phyloP scores from a whole-genome alignment of 306 rosid genomes.

The Erythrophleum fordii region DNA sequence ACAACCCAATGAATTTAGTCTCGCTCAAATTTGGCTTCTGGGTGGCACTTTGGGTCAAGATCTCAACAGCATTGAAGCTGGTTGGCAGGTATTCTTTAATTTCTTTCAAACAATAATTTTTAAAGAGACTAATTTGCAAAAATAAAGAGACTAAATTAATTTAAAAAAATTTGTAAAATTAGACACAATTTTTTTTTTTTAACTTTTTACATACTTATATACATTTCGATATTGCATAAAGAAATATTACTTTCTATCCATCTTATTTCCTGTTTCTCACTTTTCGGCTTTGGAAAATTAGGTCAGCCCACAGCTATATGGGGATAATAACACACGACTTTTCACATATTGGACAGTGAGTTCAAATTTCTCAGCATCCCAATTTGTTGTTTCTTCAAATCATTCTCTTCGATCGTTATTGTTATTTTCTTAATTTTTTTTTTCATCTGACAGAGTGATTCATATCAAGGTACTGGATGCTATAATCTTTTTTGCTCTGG shows the following conservation, averaged over 20 bases:
- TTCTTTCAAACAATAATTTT: not conserved
- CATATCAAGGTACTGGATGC: constrained; percentile 68
- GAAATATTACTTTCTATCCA: constrained; percentile 10
- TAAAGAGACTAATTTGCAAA: too few relatives aligned
- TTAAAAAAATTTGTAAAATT: too few relatives aligned
- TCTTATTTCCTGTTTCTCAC: constrained; percentile 33
- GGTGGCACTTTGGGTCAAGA: constrained; percentile 57
- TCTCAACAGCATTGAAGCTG: constrained; percentile 66
- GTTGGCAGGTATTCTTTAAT: constrained; percentile 61
- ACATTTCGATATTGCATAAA: constrained; percentile 28
- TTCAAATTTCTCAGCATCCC: constrained; percentile 20
- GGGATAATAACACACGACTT: constrained; percentile 56
- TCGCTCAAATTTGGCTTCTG: constrained; percentile 61
- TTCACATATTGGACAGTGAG: constrained; percentile 36
- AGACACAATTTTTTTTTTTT: too few relatives aligned
- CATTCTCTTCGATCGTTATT: not conserved
- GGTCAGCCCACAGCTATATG: constrained; percentile 62
- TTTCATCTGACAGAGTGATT: constrained; percentile 55
- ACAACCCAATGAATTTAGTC: constrained; percentile 57
- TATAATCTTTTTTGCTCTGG: constrained; percentile 65
- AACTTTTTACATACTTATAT: too few relatives aligned
- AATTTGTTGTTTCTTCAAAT: constrained; percentile 11
- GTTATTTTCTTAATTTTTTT: constrained; percentile 22
- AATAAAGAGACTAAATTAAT: too few relatives aligned
- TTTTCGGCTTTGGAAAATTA: constrained; percentile 36